These are phyloP conservation scores for Solanum pimpinellifolium DNA, from an alignment of 257 asterid species.

Conservation along the genomic window DNA sequence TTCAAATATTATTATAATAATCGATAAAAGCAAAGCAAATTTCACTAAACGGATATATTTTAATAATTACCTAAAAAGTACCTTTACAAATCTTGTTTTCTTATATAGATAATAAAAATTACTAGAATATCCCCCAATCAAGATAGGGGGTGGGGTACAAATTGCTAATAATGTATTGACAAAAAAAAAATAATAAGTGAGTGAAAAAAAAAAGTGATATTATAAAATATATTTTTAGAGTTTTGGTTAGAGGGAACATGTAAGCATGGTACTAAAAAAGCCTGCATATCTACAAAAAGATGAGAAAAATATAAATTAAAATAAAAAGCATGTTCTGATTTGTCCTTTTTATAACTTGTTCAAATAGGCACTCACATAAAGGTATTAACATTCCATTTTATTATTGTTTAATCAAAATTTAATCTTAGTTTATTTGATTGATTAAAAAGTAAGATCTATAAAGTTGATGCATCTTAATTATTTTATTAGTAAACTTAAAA, in stretches of 20 bases:
- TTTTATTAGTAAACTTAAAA: background rate
- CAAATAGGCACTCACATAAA: background rate
- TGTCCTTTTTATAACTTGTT: background rate
- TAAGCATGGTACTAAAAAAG: conserved; percentile 16
- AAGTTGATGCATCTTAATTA: background rate
- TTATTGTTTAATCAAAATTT: background rate
- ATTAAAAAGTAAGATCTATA: background rate
- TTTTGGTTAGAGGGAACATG: conserved; percentile 15
- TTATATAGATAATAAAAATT: background rate
- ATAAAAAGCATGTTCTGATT: background rate
- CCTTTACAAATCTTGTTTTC: too few species aligned
- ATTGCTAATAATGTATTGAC: background rate
- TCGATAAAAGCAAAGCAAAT: background rate
- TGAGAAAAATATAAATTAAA: background rate
- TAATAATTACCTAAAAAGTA: too few species aligned
- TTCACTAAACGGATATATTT: background rate
- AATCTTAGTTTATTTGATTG: background rate
- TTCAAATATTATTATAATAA: background rate
- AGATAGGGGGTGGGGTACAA: background rate
- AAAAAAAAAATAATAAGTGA: background rate
- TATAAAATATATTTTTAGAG: background rate
- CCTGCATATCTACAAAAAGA: conserved; percentile 13
- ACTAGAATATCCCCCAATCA: background rate
- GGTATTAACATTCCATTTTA: background rate
- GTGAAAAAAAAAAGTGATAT: background rate